Conservation (phyloP, 495 filamentous ascomycete genomes). For the Neurospora terricola region DNA sequence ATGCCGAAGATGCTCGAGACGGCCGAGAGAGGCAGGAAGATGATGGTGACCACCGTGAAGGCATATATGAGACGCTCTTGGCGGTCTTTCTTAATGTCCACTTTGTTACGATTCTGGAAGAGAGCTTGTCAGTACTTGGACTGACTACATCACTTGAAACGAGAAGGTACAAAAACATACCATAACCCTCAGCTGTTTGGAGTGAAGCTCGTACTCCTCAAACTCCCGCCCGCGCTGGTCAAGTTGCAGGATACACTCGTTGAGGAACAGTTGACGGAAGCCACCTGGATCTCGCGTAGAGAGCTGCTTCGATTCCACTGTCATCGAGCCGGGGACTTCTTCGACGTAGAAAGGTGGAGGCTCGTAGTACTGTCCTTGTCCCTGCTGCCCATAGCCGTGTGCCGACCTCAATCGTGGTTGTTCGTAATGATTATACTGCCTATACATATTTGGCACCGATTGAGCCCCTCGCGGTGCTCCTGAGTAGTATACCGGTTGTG, state of each 20-base stretch:
- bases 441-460: not conserved
- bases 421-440: not conserved
- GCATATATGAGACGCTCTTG: conserved; percentile 42
- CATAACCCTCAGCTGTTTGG: conserved; percentile 11
- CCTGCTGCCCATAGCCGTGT: not conserved
- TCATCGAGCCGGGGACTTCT: not conserved
- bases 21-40: conserved; percentile 53
- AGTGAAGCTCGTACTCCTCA: conserved; percentile 4
- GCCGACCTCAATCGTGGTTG: not conserved
- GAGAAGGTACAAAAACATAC: conserved; percentile 1
- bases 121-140: not conserved
- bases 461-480: not conserved
- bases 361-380: not conserved
- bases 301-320: conserved; percentile 10
- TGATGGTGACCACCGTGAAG: conserved; percentile 54
- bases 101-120: conserved; percentile 23
- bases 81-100: conserved; percentile 30
- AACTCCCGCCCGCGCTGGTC: conserved; percentile 9
- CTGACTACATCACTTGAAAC: not conserved
- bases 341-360: not conserved
- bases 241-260: conserved; percentile 15
- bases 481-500: not conserved
- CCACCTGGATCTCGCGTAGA: conserved; percentile 18
- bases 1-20: conserved; percentile 55
- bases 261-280: conserved; percentile 18